Base-by-base conservation (phyloP, 2,329 filamentous ascomycete species). In the Cytospora leucostoma region DNA sequence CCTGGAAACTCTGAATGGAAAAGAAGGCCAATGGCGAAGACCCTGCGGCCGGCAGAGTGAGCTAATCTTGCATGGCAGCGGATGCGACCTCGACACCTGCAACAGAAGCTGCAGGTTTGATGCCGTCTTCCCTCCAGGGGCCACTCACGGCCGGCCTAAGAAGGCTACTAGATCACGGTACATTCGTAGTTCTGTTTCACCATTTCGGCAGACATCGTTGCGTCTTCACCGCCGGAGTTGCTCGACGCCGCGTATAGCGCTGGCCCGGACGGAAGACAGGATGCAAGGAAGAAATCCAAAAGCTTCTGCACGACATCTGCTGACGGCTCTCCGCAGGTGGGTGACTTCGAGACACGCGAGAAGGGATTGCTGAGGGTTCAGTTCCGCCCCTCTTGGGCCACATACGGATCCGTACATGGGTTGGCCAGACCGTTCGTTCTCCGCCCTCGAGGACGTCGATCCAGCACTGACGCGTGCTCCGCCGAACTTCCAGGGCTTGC, bases 171-270 rank as follows among this genome's bases (percentile, higher is more conserved):
- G 37, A 15, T 11, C 37, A 38, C 37, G 15, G 11, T 38, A 38
- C 27, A 27, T 27, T 4, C 27, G 37, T 38, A 38, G 12, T 12
- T 19, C 40, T n/a, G 15, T 7, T 27, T 19, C 17, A n/a, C 17
- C 40, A 44, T 44, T 33, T 33, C 52, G 19, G 19, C 59, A 59
- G 12, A 52, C 34, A 62, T 63, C 38, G 60, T 60, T 49, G 53
- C 56, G 13, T 19, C 51, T 37, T 65, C 63, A 65, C 63, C 63
- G 63, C 63, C 63, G 38, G 37, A 63, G 21, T 32, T 37, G n/a
- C 19, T 37, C 33, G 40, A 38, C 60, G 60, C 56, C 63, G 59
- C 63, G 34, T 50, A 34, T 59, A 15, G 60, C 63, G 63, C 56
- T 57, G 59, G 35, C 54, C 6, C 7, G 17, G 10, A 44, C 17